Base-by-base conservation (phyloP, 202 grass and related monocot species). In the Musa balbisiana region DNA sequence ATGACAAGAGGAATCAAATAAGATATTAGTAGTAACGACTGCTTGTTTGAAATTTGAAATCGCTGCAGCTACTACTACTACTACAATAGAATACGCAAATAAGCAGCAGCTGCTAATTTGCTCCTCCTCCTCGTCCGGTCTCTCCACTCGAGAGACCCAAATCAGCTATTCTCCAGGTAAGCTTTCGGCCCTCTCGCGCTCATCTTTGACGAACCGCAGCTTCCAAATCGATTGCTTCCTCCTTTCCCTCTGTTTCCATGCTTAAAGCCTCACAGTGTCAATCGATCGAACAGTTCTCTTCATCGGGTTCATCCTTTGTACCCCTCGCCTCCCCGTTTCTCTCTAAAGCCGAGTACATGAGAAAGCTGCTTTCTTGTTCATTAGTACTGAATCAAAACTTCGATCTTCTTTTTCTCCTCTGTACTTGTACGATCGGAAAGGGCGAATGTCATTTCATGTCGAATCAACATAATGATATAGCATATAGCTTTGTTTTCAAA, bases 1-100 rank as follows among this genome's bases (percentile, higher is more conserved):
- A 65, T 11, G 33, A 43, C 33, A 27, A 65, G 3, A 26, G 13
- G 2, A 65, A 65, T 12, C 23, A 23, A 65, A 49, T 20, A 69
- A 51, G 16, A 68, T 68, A 68, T 49, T 49, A 69, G 33, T 11
- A 5, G 67, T n/a, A 70, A 19, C 17, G 49, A 51, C 43, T 11
- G 1, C 67, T 19, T 19, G 43, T 70, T 70, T 70, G 67, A 70
- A 70, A 70, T 70, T 70, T 70, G 67, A 70, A 70, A 70, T 70
- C 29, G 1, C 29, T 51, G 1, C 15, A 2, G 8, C 11, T 3
- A 3, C 33, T 33, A 3, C 33, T 33, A 3, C 14, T 26, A 67
- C 25, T 67, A 9, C 20, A 50, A 1, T 51, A 50, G 19, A 70
- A 60, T 60, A 17, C 56, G n/a, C 16, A 60, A n/a, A 69, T 49